Percentiles rank a stretch among this genome's conserved stretches.
Conservation (phyloP, 2,329 filamentous ascomycete species). For the Fusarium falciforme region DNA sequence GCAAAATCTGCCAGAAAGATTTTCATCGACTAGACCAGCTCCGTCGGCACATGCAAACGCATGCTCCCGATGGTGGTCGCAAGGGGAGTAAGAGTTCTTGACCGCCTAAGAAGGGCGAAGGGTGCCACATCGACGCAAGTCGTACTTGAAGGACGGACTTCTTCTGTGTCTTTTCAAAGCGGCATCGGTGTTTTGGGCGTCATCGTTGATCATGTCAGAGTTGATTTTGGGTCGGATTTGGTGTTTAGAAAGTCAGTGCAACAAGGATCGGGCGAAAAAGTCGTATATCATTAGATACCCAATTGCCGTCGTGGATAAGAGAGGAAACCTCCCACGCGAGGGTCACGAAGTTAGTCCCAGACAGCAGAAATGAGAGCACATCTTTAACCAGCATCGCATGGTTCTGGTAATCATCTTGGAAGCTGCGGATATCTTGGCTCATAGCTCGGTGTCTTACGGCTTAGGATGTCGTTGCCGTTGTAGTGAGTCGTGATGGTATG, state of each 20-base stretch:
- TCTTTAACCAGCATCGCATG: neutral
- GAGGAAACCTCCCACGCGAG: neutral
- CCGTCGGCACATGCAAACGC: constrained; percentile 61
- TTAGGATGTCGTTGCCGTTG: neutral
- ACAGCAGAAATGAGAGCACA: neutral
- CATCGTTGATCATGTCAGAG: constrained; percentile 6
- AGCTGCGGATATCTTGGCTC: neutral
- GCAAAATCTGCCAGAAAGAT: constrained; percentile 64
- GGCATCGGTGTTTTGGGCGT: constrained; percentile 23
- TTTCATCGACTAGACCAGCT: constrained; percentile 72
- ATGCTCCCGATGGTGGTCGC: constrained; percentile 40
- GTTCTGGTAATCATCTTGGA: neutral
- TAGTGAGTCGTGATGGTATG: neutral
- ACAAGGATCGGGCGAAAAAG: constrained; percentile 14
- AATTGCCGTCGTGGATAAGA: constrained; percentile 14
- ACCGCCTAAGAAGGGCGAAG: neutral
- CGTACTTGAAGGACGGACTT: neutral
- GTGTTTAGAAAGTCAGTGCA: constrained; percentile 22
- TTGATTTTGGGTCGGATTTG: constrained; percentile 7
- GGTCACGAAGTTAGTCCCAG: neutral
- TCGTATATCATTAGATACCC: constrained; percentile 35
- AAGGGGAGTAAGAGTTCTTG: constrained; percentile 32
- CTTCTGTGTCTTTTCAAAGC: constrained; percentile 14
- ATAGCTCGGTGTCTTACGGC: neutral
- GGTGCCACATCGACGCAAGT: neutral